Base-by-base conservation (phyloP, 352 stramenopile genomes). In the Thalassiosira ordinaria region DNA sequence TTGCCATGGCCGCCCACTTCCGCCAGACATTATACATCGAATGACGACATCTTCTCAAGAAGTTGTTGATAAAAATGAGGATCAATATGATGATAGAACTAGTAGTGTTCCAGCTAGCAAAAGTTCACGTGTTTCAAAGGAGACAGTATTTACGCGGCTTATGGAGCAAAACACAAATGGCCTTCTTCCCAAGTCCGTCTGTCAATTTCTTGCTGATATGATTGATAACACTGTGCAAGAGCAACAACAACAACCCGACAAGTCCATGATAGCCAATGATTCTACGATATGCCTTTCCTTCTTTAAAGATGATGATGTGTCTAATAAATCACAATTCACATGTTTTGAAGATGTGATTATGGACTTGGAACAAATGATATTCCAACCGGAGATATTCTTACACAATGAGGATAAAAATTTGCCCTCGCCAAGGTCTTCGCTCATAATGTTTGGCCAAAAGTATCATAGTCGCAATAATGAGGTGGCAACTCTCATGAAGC, bases 351-450 rank as follows among this genome's bases (percentile, higher is more conserved):
- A 80, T 26, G 51, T 69, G 4, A 74, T 70, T 13, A n/a, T 57
- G 27, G 72, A 80, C 49, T 52, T 80, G 0, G 16, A 69, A 33
- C 37, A 80, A 57, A 80, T 80, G 72, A 51, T 35, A 41, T 61
- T 11, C 27, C 13, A 69, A 27, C 62, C 72, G 7, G 6, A 37
- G 20, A 51, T 64, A 3, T 69, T 67, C 37, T 46, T 80, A 14
- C 39, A 74, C 59, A 55, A 80, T 69, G n/a, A n/a, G n/a, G n/a
- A n/a, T 3, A 13, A 24, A 18, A 29, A 18, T 49, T 31, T 8
- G 3, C 31, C 18, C 47, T 22, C 46, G 27, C 9, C 56, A 16
- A 29, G 41, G 31, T 41, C 35, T 44, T 63, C 47, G 22, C 0
- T 37, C 39, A 24, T 41, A 7, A 47, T 61, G 52, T 80, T 80